These are phyloP conservation scores for Hebeloma cylindrosporum DNA, from an alignment of 768 basidiomycete genomes.

Conservation along the genomic window DNA sequence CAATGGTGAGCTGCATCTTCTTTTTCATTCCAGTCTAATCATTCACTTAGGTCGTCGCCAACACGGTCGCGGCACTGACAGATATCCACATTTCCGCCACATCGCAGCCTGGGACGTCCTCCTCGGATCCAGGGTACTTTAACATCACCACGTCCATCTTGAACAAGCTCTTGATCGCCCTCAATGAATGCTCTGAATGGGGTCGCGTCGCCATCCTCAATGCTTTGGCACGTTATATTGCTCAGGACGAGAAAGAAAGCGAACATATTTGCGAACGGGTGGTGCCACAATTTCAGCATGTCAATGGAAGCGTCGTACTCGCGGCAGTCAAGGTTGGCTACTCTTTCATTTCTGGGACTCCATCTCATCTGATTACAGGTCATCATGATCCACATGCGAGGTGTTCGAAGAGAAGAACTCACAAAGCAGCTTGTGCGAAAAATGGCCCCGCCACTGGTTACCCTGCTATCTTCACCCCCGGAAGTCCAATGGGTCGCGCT, in stretches of 20 bases:
- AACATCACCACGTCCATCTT: conserved; percentile 80
- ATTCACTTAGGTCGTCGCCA: conserved; percentile 84
- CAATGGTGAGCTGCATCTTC: conserved; percentile 65
- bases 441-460: conserved; percentile 97
- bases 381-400: conserved; percentile 95
- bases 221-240: conserved; percentile 79
- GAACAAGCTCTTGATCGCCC: conserved; percentile 87
- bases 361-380: conserved; percentile 49
- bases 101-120: conserved; percentile 52
- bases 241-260: conserved; percentile 89
- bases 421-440: conserved; percentile 85
- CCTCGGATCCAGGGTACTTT: conserved; percentile 70
- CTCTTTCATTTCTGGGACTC: background rate
- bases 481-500: conserved; percentile 99
- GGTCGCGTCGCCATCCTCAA: conserved; percentile 92
- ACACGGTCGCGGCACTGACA: conserved; percentile 88
- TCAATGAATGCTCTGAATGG: conserved; percentile 99
- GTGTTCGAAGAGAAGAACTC: conserved; percentile 79
- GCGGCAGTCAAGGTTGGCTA: conserved; percentile 84
- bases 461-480: conserved; percentile 92
- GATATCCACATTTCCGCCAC: conserved; percentile 84
- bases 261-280: conserved; percentile 99
- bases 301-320: conserved; percentile 94
- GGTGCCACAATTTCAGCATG: conserved; percentile 97
- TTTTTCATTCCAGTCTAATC: conserved; percentile 1